These are phyloP conservation scores for Lyophyllum atratum DNA, from an alignment of 768 basidiomycete genomes.

Conservation along the genomic window DNA sequence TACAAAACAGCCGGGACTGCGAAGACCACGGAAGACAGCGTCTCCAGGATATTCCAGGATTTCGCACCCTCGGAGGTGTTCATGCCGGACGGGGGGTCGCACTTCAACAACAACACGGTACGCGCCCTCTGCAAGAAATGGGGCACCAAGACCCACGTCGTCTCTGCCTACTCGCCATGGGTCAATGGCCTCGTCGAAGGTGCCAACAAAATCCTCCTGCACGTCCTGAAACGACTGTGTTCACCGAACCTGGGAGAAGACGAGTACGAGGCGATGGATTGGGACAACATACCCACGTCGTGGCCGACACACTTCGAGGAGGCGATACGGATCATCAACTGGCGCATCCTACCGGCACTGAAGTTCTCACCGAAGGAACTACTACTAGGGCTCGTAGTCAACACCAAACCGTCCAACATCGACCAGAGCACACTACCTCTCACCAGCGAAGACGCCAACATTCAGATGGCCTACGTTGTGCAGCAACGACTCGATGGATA, in stretches of 20 bases:
- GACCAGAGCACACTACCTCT: neutral
- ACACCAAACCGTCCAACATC: conserved; percentile 21
- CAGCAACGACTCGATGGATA: conserved; percentile 1
- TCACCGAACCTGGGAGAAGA: conserved; percentile 22
- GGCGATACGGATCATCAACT: conserved; percentile 25
- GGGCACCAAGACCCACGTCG: conserved; percentile 18
- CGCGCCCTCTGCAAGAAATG: conserved; percentile 21
- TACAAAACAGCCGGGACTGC: conserved; percentile 26
- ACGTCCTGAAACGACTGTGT: conserved; percentile 28
- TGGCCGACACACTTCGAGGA: conserved; percentile 35
- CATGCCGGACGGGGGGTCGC: conserved; percentile 23
- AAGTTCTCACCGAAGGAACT: conserved; percentile 32
- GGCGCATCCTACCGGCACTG: conserved; percentile 23
- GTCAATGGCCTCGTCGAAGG: conserved; percentile 38
- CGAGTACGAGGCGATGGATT: conserved; percentile 11
- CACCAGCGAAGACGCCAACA: conserved; percentile 1
- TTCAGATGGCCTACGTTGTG: conserved; percentile 22
- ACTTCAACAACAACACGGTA: conserved; percentile 36
- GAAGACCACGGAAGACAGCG: conserved; percentile 21
- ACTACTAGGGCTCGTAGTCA: conserved; percentile 28
- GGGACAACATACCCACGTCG: conserved; percentile 20
- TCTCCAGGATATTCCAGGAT: neutral
- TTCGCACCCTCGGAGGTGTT: conserved; percentile 26
- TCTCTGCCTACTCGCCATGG: conserved; percentile 41
- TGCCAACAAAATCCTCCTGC: conserved; percentile 31